These are phyloP conservation scores for Aspergillus ochraceus DNA, from an alignment of 2,329 filamentous ascomycete species.

Conservation along the genomic window DNA sequence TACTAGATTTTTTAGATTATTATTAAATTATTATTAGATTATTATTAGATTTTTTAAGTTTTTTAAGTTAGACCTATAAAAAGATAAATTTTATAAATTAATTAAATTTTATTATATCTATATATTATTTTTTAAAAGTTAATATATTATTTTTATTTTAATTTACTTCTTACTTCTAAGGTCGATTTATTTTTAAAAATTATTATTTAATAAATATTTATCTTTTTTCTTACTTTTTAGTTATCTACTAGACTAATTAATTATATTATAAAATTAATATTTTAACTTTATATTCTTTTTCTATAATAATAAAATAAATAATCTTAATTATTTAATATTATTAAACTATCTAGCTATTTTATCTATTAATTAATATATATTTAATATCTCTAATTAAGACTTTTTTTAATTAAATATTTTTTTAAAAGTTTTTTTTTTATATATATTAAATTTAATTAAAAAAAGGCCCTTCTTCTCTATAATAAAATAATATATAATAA, in stretches of 20 bases:
- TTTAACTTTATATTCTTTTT: not conserved
- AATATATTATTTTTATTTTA: not conserved
- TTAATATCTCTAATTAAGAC: not conserved
- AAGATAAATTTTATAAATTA: not conserved
- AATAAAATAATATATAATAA: not conserved
- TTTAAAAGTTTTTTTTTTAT: not conserved
- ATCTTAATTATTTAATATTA: not conserved
- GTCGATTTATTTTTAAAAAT: not conserved
- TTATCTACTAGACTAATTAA: not conserved
- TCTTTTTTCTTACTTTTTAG: not conserved
- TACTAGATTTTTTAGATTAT: not conserved
- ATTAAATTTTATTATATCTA: not conserved
- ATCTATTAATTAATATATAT: not conserved
- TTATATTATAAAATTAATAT: not conserved
- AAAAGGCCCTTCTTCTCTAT: not conserved
- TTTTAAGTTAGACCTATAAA: not conserved
- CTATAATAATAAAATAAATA: not conserved
- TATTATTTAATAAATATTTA: not conserved
- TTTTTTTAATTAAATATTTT: not conserved
- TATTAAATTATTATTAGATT: not conserved
- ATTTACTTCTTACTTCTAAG: not conserved
- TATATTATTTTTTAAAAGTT: not conserved
- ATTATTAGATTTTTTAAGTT: not conserved
- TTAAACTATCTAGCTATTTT: not conserved
- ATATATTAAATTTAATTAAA: not conserved